Percentiles rank a stretch among this genome's conserved stretches.
phyloP scores from a whole-genome alignment of 2,329 filamentous ascomycete genomes.

The Tolypocladium guangdongense region DNA sequence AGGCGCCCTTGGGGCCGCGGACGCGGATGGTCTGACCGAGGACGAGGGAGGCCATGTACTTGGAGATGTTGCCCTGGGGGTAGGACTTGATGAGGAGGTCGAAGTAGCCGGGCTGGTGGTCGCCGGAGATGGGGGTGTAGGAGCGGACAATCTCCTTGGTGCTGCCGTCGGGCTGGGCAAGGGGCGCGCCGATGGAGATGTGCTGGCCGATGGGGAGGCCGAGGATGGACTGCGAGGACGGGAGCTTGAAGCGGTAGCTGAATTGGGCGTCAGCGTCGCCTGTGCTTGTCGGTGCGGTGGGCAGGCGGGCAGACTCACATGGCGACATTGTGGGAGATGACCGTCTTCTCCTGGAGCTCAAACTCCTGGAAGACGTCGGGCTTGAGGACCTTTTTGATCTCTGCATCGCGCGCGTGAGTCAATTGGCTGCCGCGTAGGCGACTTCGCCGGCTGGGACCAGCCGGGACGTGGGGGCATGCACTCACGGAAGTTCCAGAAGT shows the following conservation, averaged over 20 bases:
- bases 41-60: conserved; percentile 72
- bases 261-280: conserved; percentile 2
- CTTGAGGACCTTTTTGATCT: conserved; percentile 73
- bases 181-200: conserved; percentile 83
- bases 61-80: conserved; percentile 93
- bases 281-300: neutral
- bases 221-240: conserved; percentile 66
- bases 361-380: conserved; percentile 85
- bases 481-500: conserved; percentile 63
- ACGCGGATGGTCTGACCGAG: conserved; percentile 85
- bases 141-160: conserved; percentile 80
- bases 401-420: conserved; percentile 29
- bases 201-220: conserved; percentile 97
- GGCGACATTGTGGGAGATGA: conserved; percentile 95
- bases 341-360: conserved; percentile 85
- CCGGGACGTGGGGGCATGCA: conserved; percentile 9
- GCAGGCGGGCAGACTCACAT: conserved; percentile 49
- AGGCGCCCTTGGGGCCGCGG: conserved; percentile 90
- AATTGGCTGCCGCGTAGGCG: neutral
- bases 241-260: conserved; percentile 88
- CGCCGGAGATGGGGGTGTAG: conserved; percentile 85
- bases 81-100: conserved; percentile 98
- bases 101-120: conserved; percentile 82
- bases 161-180: conserved; percentile 55
- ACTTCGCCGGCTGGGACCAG: neutral